Conservation (phyloP, 352 stramenopile genomes). For the Plasmopara muralis region DNA sequence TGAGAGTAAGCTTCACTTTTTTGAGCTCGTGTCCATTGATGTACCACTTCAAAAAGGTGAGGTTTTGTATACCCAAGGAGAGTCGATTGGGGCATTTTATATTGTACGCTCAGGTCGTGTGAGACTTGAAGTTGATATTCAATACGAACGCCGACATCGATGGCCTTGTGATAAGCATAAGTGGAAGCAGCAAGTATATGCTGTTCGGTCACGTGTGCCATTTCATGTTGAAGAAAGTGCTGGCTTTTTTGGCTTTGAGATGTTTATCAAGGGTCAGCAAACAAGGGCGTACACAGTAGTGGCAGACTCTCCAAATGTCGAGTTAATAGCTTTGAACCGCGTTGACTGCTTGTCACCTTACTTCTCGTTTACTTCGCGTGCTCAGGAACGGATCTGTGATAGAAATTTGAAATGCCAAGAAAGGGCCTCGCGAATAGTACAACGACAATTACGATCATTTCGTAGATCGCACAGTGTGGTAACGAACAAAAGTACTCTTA, state of each 20-base stretch:
- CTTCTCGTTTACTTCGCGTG: conserved; percentile 59
- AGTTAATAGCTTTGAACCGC: conserved; percentile 59
- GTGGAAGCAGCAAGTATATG: conserved; percentile 53
- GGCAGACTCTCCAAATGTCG: conserved; percentile 40
- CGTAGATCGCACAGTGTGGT: conserved; percentile 22
- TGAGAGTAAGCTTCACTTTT: conserved; percentile 72
- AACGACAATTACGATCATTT: conserved; percentile 51
- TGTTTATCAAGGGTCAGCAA: conserved; percentile 53
- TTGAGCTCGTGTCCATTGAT: conserved; percentile 70
- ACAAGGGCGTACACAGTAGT: conserved; percentile 49
- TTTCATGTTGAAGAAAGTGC: conserved; percentile 43
- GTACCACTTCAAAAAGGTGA: conserved; percentile 52
- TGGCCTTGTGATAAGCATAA: conserved; percentile 42
- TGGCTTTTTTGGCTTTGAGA: conserved; percentile 66
- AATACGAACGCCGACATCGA: conserved; percentile 63
- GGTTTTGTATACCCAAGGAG: conserved; percentile 50
- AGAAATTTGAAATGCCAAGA: conserved; percentile 44
- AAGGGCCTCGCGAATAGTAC: conserved; percentile 36
- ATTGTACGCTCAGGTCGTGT: conserved; percentile 51
- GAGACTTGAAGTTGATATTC: conserved; percentile 55
- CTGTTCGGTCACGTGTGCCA: conserved; percentile 39
- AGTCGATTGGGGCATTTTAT: conserved; percentile 63
- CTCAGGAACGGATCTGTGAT: conserved; percentile 50
- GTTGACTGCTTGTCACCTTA: conserved; percentile 71
- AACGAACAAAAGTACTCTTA: conserved; percentile 15